Conservation (phyloP, 306 rosid species). For the Sicyos edulis region DNA sequence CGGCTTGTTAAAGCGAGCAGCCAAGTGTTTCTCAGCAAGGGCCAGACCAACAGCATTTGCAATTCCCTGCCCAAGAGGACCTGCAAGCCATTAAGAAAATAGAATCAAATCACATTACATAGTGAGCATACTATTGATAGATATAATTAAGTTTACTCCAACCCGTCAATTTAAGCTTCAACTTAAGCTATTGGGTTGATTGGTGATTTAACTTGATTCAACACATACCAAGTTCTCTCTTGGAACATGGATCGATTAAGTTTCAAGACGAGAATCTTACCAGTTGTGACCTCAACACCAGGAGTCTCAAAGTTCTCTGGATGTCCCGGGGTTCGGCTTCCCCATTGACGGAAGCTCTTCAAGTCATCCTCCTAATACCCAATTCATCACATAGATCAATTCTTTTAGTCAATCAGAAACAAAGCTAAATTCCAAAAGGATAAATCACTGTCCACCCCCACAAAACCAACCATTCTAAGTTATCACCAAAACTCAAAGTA, state of each 20-base stretch:
- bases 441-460: neutral
- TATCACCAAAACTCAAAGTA: too few species aligned
- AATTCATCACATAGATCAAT: constrained; percentile 16
- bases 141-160: too few species aligned
- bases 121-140: neutral
- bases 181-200: too few species aligned
- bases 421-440: neutral
- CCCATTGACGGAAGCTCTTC: constrained; percentile 89
- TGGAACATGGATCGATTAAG: neutral
- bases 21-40: constrained; percentile 95
- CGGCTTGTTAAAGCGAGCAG: constrained; percentile 92
- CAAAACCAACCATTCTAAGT: too few species aligned
- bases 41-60: constrained; percentile 98
- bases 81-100: constrained; percentile 33
- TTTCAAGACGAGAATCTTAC: constrained; percentile 35
- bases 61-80: constrained; percentile 98
- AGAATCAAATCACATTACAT: neutral
- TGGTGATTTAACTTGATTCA: too few species aligned
- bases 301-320: constrained; percentile 95
- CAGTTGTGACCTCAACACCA: constrained; percentile 94
- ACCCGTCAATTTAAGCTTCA: too few species aligned
- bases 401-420: too few species aligned
- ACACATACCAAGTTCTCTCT: neutral
- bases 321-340: constrained; percentile 90
- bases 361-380: constrained; percentile 66